phyloP scores from a whole-genome alignment of 768 basidiomycete species.

The Arthromyces matolae region DNA sequence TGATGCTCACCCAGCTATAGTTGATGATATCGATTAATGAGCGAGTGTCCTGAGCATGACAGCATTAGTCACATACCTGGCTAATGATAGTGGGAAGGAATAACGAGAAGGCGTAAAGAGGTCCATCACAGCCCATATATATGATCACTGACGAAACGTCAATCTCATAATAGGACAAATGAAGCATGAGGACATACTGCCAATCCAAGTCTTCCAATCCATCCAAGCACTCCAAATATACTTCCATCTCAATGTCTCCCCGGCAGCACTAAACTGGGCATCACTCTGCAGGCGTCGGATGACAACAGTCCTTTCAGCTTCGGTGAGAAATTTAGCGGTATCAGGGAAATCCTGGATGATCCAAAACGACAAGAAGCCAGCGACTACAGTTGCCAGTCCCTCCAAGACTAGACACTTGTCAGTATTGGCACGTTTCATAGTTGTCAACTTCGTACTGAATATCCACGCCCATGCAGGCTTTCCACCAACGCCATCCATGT shows the following conservation, averaged over 20 bases:
- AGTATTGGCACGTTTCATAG: no score
- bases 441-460: no score
- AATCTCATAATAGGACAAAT: not conserved
- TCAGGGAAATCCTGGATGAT: slow-evolving; percentile 84
- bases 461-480: slow-evolving; percentile 71
- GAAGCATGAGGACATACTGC: slow-evolving; percentile 32
- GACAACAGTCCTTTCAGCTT: slow-evolving; percentile 63
- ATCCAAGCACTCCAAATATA: slow-evolving; percentile 54
- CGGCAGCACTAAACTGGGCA: slow-evolving; percentile 69
- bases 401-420: slow-evolving; percentile 52
- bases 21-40: slow-evolving; percentile 6
- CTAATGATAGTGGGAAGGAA: slow-evolving; percentile 80
- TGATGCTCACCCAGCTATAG: slow-evolving; percentile 27
- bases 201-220: slow-evolving; percentile 77
- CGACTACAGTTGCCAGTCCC: slow-evolving; percentile 65
- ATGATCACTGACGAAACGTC: slow-evolving; percentile 40
- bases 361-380: slow-evolving; percentile 64
- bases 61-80: slow-evolving; percentile 36
- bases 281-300: slow-evolving; percentile 64
- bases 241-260: slow-evolving; percentile 55
- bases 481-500: slow-evolving; percentile 68
- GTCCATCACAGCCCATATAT: slow-evolving; percentile 56
- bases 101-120: slow-evolving; percentile 72
- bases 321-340: slow-evolving; percentile 72
- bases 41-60: not conserved